Conservation (phyloP, 2,329 filamentous ascomycete species). For the Colletotrichum tropicale region DNA sequence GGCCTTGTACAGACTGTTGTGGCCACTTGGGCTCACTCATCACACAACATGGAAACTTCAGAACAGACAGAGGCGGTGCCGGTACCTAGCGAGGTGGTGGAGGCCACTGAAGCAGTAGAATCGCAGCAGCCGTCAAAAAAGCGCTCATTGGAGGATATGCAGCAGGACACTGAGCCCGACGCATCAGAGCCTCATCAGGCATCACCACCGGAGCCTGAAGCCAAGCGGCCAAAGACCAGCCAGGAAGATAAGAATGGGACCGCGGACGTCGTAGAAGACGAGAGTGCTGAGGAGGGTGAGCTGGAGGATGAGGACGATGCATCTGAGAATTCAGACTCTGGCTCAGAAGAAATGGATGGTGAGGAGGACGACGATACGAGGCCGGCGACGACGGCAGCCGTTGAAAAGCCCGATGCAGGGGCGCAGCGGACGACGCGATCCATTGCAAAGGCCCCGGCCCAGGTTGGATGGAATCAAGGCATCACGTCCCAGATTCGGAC, state of each 20-base stretch:
- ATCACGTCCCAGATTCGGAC: constrained; percentile 18
- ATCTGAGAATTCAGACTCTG: background rate
- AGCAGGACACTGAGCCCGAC: background rate
- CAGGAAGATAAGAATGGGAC: background rate
- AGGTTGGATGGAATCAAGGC: constrained; percentile 17
- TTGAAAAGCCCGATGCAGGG: background rate
- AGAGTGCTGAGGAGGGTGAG: constrained; percentile 36
- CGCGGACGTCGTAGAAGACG: background rate
- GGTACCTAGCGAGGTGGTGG: background rate
- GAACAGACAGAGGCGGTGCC: background rate
- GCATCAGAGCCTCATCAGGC: constrained; percentile 1
- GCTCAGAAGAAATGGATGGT: background rate
- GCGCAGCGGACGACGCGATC: constrained; percentile 2
- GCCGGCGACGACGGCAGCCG: background rate
- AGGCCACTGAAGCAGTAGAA: background rate
- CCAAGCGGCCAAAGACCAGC: constrained; percentile 24
- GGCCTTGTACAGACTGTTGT: background rate
- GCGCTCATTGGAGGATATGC: constrained; percentile 28
- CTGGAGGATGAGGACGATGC: constrained; percentile 27
- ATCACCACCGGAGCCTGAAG: constrained; percentile 4
- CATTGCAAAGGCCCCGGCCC: background rate
- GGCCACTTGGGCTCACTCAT: background rate
- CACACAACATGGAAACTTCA: constrained; percentile 8
- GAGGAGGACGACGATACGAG: background rate
- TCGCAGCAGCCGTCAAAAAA: constrained; percentile 26